Base-by-base conservation (phyloP, 106 monocot species). In the Chionographis japonica region DNA sequence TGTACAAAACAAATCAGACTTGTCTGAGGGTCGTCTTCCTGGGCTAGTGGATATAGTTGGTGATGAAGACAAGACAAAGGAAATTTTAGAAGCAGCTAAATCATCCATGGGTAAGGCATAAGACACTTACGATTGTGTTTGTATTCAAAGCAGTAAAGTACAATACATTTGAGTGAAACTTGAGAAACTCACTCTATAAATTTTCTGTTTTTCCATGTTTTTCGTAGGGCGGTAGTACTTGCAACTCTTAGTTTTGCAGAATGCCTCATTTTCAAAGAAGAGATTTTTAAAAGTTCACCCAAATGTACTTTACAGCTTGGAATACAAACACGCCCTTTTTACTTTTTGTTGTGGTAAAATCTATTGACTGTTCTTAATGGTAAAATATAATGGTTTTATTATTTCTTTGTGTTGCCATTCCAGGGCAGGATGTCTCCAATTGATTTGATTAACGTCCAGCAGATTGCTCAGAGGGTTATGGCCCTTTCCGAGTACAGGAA, bases 41-140 rank as follows among this genome's bases (percentile, higher is more conserved):
- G 79, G 60, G 9, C 66, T 97, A 50, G 84, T 79, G 54, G 95
- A 97, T 50, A 85, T 97, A 59, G 72, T 92, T 57, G 89, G 92
- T 18, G 95, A 97, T 75, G 95, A 97, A 63, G 95, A 92, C 20
- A 91, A 97, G 74, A 81, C 95, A 54, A 92, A 91, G 50, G 92
- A 89, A 68, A 78, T 97, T 80, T 86, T 97, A 56, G 92, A 89
- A 87, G 95, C 95, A 52, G 95, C 95, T 39, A 97, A 92, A 83
- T 84, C 95, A 61, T 97, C 95, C 12, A 97, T 97, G 95, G 95
- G 95, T 97, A 89, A 58, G 12, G 20, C 12, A 19, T 52, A 36
- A 27, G 27, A 27, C 27, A 27, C n/a, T n/a, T n/a, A n/a, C 27
- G 27, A 27, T 1, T 27, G 27, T 27, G 27, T 27, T 27, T 27